These are phyloP conservation scores for Dillenia suffruticosa DNA, from an alignment of 164 flowering plant genomes.

Conservation along the genomic window DNA sequence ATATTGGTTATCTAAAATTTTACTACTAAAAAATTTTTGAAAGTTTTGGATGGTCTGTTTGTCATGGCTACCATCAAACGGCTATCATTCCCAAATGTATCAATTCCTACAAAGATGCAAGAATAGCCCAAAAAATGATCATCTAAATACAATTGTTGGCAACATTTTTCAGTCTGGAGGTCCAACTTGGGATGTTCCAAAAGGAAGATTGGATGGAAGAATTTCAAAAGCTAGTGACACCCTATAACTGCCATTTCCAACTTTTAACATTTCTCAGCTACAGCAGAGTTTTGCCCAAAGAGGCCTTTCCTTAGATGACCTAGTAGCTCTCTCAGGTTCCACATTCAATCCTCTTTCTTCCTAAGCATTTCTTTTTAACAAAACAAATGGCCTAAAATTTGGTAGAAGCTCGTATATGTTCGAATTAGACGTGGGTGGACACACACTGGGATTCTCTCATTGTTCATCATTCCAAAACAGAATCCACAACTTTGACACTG, in stretches of 20 bases:
- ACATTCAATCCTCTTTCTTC: too few species aligned
- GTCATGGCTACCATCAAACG: too few species aligned
- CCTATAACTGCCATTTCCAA: slow-evolving; percentile 66
- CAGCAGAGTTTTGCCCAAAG: slow-evolving; percentile 74
- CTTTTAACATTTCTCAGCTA: slow-evolving; percentile 65
- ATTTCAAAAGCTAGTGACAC: slow-evolving; percentile 73
- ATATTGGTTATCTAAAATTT: too few species aligned
- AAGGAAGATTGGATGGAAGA: slow-evolving; percentile 85
- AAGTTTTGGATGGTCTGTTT: too few species aligned
- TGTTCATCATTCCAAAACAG: slow-evolving; percentile 85
- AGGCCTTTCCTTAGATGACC: slow-evolving; percentile 66
- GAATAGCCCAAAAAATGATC: too few species aligned
- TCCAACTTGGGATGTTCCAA: slow-evolving; percentile 81
- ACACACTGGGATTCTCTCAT: slow-evolving; percentile 84
- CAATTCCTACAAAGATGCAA: too few species aligned
- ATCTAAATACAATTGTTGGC: too few species aligned
- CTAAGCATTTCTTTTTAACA: too few species aligned
- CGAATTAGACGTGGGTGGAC: slow-evolving; percentile 52
- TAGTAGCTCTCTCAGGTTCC: slow-evolving; percentile 84
- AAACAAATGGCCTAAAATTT: too few species aligned
- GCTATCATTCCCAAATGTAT: too few species aligned
- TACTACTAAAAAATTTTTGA: too few species aligned
- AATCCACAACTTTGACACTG: slow-evolving; percentile 66
- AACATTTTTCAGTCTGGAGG: slow-evolving; percentile 62
- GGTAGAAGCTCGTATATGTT: too few species aligned